phyloP scores from a whole-genome alignment of 345 rosid species.

The Jatropha curcas region DNA sequence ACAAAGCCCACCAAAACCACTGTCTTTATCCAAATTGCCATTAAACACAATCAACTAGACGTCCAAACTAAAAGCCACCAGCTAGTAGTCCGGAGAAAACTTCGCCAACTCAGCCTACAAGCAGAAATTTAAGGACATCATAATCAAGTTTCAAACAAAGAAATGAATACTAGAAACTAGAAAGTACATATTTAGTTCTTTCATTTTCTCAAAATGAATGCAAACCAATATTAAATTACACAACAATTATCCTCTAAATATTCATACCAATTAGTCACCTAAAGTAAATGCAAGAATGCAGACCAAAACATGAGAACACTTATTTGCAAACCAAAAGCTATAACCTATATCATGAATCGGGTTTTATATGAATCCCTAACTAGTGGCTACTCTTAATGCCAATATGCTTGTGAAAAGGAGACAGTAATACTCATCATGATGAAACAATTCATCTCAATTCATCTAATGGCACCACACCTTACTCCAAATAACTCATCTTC shows the following conservation, averaged over 20 bases:
- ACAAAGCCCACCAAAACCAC: slow-evolving; percentile 1
- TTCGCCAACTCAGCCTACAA: slow-evolving; percentile 54
- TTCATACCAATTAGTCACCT: background rate
- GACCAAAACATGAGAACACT: background rate
- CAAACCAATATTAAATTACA: background rate
- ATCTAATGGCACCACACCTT: background rate
- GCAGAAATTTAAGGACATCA: background rate
- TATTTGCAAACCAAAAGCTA: background rate
- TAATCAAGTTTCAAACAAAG: background rate
- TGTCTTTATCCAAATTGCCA: background rate
- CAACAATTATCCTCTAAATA: background rate
- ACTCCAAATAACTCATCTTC: background rate
- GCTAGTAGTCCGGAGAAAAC: slow-evolving; percentile 44
- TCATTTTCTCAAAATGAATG: too few species aligned
- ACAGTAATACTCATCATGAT: too few species aligned
- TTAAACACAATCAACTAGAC: background rate
- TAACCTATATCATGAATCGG: background rate
- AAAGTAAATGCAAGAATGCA: background rate
- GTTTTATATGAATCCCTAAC: background rate
- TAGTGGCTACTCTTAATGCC: background rate
- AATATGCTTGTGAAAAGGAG: background rate
- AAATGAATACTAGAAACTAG: background rate
- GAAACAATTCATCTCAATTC: too few species aligned
- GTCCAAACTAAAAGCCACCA: too few species aligned
- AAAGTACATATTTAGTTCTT: too few species aligned